Base-by-base conservation (phyloP, 495 filamentous ascomycete genomes). In the Lichenothelia convexa region DNA sequence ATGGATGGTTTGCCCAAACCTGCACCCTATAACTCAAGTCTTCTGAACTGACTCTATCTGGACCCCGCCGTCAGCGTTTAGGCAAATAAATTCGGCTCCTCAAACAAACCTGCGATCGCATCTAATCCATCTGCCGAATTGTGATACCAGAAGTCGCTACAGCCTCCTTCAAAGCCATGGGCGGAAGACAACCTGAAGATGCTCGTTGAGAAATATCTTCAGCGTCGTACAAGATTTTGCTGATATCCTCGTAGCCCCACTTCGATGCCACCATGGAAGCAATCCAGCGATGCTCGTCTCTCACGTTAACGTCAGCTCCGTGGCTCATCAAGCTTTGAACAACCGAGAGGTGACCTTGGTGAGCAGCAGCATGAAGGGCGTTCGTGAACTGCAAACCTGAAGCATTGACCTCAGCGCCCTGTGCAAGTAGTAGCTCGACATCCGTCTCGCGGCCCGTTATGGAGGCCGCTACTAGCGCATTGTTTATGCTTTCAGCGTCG, bases 381-480 rank as follows among this genome's bases (percentile, higher is more conserved):
- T 22, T 43, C 16, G 30, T 35, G 19, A 13, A 34, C 5, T n/a
- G 6, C 24, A 26, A 26, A 26, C 33, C 29, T 8, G 32, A 29
- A 5, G 39, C 34, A 22, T 45, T 38, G 7, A 45, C 34, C 38
- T 45, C 26, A 13, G 33, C 39, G 3, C 43, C 43, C 17, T 30
- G 33, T 7, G 4, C 30, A 3, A 45, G 19, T 16, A 45, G 24
- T 15, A 31, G 12, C 42, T 41, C 4, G 20, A 41, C 42, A 5
- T 40, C 6, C 30, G 13, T 23, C 18, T 34, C 16, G 16, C 35
- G 2, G 21, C 41, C 41, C n/a, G 6, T 17, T 3, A 6, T 11
- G 15, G 35, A 43, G 18, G 46, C 44, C n/a, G 34, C 43, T 9
- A 33, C 18, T 2, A 45, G 35, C 4, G 46, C 44, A 32, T 34